phyloP scores from a whole-genome alignment of 352 stramenopile species.

The Phytophthora fragariaefolia region DNA sequence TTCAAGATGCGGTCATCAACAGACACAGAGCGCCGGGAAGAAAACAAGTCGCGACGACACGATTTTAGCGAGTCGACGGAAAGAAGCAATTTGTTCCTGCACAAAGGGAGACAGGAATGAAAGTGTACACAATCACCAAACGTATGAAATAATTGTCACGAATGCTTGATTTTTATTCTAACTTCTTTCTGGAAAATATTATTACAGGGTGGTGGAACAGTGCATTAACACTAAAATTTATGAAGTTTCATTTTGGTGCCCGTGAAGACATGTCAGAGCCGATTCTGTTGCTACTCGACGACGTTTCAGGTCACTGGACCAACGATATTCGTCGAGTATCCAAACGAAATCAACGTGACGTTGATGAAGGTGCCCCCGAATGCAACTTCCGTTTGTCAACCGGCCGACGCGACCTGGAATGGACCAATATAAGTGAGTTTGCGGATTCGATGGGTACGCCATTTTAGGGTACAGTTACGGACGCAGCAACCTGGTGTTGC shows the following conservation, averaged over 20 bases:
- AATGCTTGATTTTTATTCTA: not conserved
- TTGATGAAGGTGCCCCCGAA: no score
- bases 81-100: not conserved
- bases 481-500: not conserved
- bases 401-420: no score
- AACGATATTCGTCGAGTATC: no score
- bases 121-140: slow-evolving; percentile 3
- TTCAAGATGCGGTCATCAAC: not conserved
- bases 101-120: not conserved
- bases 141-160: not conserved
- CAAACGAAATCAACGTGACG: no score
- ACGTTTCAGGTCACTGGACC: no score
- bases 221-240: not conserved
- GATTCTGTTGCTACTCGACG: not conserved
- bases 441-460: not conserved
- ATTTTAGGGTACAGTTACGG: not conserved
- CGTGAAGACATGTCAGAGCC: not conserved
- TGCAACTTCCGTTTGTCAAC: no score
- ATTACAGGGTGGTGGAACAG: slow-evolving; percentile 3
- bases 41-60: not conserved
- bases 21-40: not conserved
- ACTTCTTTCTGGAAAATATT: not conserved
- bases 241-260: not conserved
- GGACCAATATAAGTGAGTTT: not conserved
- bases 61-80: not conserved